These are phyloP conservation scores for Phytophthora pinifolia DNA, from an alignment of 352 stramenopile species.

Conservation along the genomic window DNA sequence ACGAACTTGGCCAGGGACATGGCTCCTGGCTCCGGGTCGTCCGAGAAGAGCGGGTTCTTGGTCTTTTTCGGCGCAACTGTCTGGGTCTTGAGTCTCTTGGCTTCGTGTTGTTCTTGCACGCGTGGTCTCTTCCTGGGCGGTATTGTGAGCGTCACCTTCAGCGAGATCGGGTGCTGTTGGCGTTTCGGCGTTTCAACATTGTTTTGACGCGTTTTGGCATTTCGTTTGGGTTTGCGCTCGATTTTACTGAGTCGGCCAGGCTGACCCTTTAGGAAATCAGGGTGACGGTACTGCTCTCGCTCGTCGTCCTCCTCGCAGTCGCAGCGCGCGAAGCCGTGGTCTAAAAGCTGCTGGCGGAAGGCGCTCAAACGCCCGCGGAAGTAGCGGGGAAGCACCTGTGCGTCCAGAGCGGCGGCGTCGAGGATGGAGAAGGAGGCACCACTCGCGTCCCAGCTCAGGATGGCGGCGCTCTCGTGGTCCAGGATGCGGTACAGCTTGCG, in stretches of 20 bases:
- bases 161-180: slow-evolving; percentile 10
- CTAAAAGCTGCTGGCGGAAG: slow-evolving; percentile 76
- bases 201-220: slow-evolving; percentile 14
- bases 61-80: slow-evolving; percentile 1
- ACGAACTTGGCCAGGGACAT: slow-evolving; percentile 45
- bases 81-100: slow-evolving; percentile 5
- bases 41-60: slow-evolving; percentile 63
- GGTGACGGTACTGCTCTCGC: slow-evolving; percentile 55
- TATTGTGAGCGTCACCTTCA: slow-evolving; percentile 55
- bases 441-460: slow-evolving; percentile 59
- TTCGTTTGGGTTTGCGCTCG: slow-evolving; percentile 46
- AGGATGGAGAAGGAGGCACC: slow-evolving; percentile 72
- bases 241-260: slow-evolving; percentile 60
- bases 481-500: slow-evolving; percentile 84
- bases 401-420: slow-evolving; percentile 61
- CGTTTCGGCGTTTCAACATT: slow-evolving; percentile 2
- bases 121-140: slow-evolving; percentile 17
- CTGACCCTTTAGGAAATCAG: slow-evolving; percentile 53
- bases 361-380: slow-evolving; percentile 66
- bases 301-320: slow-evolving; percentile 61
- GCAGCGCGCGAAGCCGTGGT: slow-evolving; percentile 69
- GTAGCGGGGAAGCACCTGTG: slow-evolving; percentile 59
- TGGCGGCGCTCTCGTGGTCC: slow-evolving; percentile 61
- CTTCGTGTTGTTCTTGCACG: background rate
- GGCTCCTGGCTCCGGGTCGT: slow-evolving; percentile 38